Conservation (phyloP, 345 rosid genomes). For the Citrus inodora region DNA sequence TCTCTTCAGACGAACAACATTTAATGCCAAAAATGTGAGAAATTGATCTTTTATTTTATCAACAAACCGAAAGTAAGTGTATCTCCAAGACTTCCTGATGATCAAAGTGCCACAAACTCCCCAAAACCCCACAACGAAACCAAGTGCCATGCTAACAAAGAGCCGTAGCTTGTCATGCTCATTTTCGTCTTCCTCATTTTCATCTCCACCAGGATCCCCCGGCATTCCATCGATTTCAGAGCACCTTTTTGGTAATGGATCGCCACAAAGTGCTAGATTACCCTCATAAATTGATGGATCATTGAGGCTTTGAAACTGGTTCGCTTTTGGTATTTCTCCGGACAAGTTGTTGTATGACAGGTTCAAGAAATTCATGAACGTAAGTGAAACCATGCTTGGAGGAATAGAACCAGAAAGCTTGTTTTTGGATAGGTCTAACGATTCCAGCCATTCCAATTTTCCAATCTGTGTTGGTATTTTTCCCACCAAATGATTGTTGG, state of each 20-base stretch:
- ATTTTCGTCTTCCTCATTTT: background rate
- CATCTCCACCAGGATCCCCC: background rate
- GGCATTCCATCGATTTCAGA: background rate
- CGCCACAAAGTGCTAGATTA: conserved; percentile 24
- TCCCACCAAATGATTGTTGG: conserved; percentile 14
- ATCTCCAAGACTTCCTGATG: conserved; percentile 12
- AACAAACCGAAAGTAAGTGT: background rate
- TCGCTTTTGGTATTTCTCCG: conserved; percentile 22
- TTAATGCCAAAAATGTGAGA: background rate
- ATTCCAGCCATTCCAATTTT: conserved; percentile 7
- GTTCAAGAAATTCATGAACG: conserved; percentile 17
- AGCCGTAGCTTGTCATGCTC: background rate
- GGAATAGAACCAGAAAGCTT: conserved; percentile 21
- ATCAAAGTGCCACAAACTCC: conserved; percentile 15
- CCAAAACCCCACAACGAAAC: conserved; percentile 14
- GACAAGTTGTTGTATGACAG: conserved; percentile 26
- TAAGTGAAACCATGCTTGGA: conserved; percentile 16
- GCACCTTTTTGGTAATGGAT: conserved; percentile 5
- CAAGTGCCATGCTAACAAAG: background rate
- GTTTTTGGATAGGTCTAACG: conserved; percentile 17
- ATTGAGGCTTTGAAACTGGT: conserved; percentile 12
- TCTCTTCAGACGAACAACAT: background rate
- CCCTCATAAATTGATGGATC: conserved; percentile 20
- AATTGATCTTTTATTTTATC: conserved; percentile 4
- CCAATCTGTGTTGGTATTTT: conserved; percentile 6